These are phyloP conservation scores for Tephrocybe rancida DNA, from an alignment of 768 basidiomycete genomes.

Conservation along the genomic window DNA sequence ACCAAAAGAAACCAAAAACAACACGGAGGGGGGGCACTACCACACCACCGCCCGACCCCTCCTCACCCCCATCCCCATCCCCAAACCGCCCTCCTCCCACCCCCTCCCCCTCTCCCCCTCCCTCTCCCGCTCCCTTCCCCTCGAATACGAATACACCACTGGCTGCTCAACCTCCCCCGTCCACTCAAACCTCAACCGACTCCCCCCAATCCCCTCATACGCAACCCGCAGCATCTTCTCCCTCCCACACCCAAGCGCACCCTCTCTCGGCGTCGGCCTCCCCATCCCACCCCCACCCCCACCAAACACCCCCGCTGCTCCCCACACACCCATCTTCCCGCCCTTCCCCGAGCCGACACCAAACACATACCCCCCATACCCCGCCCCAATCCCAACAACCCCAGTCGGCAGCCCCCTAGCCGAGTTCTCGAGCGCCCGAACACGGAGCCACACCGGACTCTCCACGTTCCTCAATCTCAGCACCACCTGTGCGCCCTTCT, in stretches of 20 bases:
- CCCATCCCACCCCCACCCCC: constrained; percentile 39
- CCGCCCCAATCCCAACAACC: constrained; percentile 40
- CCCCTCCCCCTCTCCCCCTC: background rate
- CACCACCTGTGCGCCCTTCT: constrained; percentile 5
- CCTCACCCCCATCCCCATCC: no score
- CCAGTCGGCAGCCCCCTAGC: constrained; percentile 24
- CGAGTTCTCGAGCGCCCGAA: constrained; percentile 64
- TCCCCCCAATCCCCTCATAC: constrained; percentile 62
- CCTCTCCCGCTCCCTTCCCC: background rate
- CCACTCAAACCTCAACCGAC: constrained; percentile 39
- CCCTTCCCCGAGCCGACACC: constrained; percentile 47
- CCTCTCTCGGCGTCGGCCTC: constrained; percentile 52
- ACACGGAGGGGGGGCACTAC: no score
- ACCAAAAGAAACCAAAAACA: no score
- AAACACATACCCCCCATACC: constrained; percentile 47
- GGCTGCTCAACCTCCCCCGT: constrained; percentile 1
- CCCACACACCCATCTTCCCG: constrained; percentile 45
- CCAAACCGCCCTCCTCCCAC: no score
- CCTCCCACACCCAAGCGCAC: constrained; percentile 53
- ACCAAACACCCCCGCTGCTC: background rate
- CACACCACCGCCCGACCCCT: no score
- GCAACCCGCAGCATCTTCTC: constrained; percentile 62
- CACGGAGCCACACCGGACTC: constrained; percentile 60
- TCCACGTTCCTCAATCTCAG: constrained; percentile 55
- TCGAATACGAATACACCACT: background rate